Evolutionary conservation across 2,329 filamentous ascomycete species (phyloP).

Genomic region (Pseudogymnoascus sp.): DNA sequence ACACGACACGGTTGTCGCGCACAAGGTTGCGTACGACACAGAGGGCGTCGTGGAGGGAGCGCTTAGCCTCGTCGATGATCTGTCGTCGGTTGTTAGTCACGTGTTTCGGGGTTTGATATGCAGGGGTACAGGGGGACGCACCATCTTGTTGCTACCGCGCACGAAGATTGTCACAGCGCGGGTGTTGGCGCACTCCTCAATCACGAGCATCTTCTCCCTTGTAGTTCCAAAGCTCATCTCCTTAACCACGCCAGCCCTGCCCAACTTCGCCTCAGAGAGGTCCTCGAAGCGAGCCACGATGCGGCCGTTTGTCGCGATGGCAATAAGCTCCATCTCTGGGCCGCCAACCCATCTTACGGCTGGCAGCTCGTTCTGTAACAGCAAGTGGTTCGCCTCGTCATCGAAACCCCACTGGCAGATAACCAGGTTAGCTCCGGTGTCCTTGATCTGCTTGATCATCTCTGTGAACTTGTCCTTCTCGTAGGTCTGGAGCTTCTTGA

Average conservation of each 20-base stretch:
- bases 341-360: constrained; percentile 97
- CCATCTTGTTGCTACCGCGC: constrained; percentile 98
- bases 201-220: constrained; percentile 98
- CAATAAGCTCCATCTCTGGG: constrained; percentile 95
- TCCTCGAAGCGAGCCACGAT: constrained; percentile 98
- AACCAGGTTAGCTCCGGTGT: constrained; percentile 89
- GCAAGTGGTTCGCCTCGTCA: constrained; percentile 94
- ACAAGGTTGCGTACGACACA: constrained; percentile 97
- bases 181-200: constrained; percentile 98
- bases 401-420: constrained; percentile 99
- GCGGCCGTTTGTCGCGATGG: constrained; percentile 94
- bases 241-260: constrained; percentile 77
- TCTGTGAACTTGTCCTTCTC: constrained; percentile 94
- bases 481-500: constrained; percentile 94
- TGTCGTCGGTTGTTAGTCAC: constrained; percentile 32
- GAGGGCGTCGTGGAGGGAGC: constrained; percentile 91
- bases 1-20: constrained; percentile 91
- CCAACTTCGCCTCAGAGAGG: constrained; percentile 81
- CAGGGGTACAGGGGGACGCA: constrained; percentile 34
- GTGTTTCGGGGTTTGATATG: constrained; percentile 8
- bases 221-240: constrained; percentile 97
- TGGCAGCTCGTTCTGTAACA: constrained; percentile 91
- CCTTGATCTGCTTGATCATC: constrained; percentile 98
- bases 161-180: constrained; percentile 94
- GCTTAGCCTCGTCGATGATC: constrained; percentile 98